phyloP scores from a whole-genome alignment of 352 stramenopile genomes.

The Globisporangium yorkense region DNA sequence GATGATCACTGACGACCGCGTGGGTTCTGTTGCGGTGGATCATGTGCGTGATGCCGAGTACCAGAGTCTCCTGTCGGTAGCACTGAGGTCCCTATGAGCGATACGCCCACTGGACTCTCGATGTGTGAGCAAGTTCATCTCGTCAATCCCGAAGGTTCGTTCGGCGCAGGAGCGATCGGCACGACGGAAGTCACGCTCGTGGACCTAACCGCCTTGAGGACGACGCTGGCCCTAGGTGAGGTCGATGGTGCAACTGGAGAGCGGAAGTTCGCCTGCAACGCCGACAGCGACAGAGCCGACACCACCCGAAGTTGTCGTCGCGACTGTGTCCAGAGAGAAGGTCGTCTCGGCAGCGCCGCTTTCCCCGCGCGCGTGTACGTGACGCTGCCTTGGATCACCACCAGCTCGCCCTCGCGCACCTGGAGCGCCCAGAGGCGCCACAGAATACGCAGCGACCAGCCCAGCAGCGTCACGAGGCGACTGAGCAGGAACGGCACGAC shows the following conservation, averaged over 20 bases:
- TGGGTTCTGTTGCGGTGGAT: too few relatives aligned
- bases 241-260: too few relatives aligned
- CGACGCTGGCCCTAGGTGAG: too few relatives aligned
- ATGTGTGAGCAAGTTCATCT: too few relatives aligned
- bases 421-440: constrained; percentile 7
- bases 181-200: too few relatives aligned
- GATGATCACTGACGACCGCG: too few relatives aligned
- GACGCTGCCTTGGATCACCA: constrained; percentile 11
- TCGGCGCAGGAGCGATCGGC: too few relatives aligned
- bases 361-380: neutral
- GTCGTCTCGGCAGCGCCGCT: neutral
- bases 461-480: constrained; percentile 2
- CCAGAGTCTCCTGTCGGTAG: neutral
- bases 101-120: too few relatives aligned
- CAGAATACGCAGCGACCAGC: constrained; percentile 8
- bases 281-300: too few relatives aligned
- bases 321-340: neutral
- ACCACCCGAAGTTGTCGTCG: neutral
- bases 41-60: neutral
- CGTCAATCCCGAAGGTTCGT: too few relatives aligned
- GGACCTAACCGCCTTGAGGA: too few relatives aligned
- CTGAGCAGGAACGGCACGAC: constrained; percentile 7
- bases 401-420: constrained; percentile 5
- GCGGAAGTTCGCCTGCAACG: neutral
- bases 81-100: neutral